Evolutionary conservation across 2,329 filamentous ascomycete genomes (phyloP).

Genomic region (Ampelomyces quisqualis): DNA sequence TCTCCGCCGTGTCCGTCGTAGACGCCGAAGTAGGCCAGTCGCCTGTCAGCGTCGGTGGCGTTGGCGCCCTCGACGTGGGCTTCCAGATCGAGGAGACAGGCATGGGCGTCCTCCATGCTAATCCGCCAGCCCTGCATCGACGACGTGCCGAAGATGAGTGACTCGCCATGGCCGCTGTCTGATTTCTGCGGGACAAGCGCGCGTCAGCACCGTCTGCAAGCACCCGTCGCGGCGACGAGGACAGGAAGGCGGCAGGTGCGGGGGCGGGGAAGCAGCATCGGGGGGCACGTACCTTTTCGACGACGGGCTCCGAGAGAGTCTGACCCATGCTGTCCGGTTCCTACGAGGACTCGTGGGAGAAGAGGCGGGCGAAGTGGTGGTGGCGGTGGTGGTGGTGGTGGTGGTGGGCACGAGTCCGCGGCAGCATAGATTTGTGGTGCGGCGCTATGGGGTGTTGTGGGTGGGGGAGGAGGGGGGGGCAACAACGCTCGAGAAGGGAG

Average conservation of each 20-base stretch:
- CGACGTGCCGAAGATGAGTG: constrained; percentile 88
- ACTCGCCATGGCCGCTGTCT: constrained; percentile 86
- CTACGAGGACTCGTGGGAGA: constrained; percentile 31
- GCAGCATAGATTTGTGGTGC: constrained; percentile 41
- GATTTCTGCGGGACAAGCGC: constrained; percentile 64
- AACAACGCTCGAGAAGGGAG: no score
- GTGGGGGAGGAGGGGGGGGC: constrained; percentile 10
- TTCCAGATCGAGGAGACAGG: constrained; percentile 82
- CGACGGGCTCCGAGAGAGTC: constrained; percentile 97
- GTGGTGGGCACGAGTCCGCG: no score
- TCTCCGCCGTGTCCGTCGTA: constrained; percentile 98
- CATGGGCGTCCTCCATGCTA: constrained; percentile 98
- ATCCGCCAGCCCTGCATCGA: constrained; percentile 99
- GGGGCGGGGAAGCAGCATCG: constrained; percentile 32
- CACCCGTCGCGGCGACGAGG: constrained; percentile 10
- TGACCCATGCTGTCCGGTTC: constrained; percentile 73
- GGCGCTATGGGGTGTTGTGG: constrained; percentile 24
- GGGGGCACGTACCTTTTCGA: constrained; percentile 81
- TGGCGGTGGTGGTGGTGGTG: constrained; percentile 19
- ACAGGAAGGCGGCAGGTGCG: constrained; percentile 22
- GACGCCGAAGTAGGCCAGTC: constrained; percentile 94
- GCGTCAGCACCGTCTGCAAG: constrained; percentile 13
- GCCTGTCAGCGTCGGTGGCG: constrained; percentile 65
- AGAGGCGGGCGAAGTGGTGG: constrained; percentile 23
- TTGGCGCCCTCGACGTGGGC: constrained; percentile 56